These are phyloP conservation scores for Penicillium sp. DNA, from an alignment of 2,329 filamentous ascomycete genomes.

Conservation along the genomic window DNA sequence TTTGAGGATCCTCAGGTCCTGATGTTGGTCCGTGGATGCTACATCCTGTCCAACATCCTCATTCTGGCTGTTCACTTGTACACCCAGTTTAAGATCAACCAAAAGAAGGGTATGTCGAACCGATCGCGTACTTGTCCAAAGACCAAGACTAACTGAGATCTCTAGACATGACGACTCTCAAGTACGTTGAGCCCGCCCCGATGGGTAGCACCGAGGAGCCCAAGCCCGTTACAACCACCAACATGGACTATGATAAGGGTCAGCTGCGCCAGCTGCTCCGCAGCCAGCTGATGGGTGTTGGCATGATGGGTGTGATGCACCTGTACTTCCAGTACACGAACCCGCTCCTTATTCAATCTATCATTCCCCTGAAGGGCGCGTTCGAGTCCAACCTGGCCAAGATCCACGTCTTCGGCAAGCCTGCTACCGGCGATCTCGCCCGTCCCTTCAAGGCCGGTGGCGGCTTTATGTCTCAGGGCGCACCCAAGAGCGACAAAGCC, in stretches of 20 bases:
- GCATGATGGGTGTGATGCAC: slow-evolving; percentile 99
- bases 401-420: slow-evolving; percentile 85
- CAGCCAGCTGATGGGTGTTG: slow-evolving; percentile 89
- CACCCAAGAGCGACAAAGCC: slow-evolving; percentile 89
- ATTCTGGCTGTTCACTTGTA: slow-evolving; percentile 84
- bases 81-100: slow-evolving; percentile 80
- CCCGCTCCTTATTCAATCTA: slow-evolving; percentile 96
- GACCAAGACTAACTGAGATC: not conserved
- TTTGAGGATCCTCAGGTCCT: slow-evolving; percentile 82
- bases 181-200: slow-evolving; percentile 94
- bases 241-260: slow-evolving; percentile 87
- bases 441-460: slow-evolving; percentile 86
- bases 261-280: slow-evolving; percentile 86
- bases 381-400: slow-evolving; percentile 95
- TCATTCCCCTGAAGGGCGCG: slow-evolving; percentile 94
- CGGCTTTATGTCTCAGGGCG: slow-evolving; percentile 72
- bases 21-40: slow-evolving; percentile 62
- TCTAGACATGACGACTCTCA: slow-evolving; percentile 90
- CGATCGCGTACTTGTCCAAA: not conserved
- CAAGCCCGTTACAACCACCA: slow-evolving; percentile 93
- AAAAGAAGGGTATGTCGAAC: slow-evolving; percentile 80
- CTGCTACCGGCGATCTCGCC: slow-evolving; percentile 87
- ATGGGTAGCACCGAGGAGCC: slow-evolving; percentile 93
- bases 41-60: slow-evolving; percentile 72
- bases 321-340: slow-evolving; percentile 99